Evolutionary conservation across 441 rosid species (phyloP).

Genomic region (Viola pubescens): DNA sequence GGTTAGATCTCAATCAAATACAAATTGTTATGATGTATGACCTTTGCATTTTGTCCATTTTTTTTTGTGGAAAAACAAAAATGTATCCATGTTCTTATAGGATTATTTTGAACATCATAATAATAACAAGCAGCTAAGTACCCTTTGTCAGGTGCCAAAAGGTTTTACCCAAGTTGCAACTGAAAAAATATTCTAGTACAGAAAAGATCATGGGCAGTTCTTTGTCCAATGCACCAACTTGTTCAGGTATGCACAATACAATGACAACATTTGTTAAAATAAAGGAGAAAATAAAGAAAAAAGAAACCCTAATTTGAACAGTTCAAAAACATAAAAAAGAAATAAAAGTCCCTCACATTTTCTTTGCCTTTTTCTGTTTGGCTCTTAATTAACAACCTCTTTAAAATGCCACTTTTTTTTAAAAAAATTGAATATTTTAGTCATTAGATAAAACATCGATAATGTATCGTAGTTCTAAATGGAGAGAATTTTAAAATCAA

Average conservation of each 20-base stretch:
- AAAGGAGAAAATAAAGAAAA: conserved; percentile 2
- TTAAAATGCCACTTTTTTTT: no score
- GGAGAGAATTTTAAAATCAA: background rate
- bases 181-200: background rate
- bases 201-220: conserved; percentile 2
- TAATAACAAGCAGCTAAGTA: no score
- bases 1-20: no score
- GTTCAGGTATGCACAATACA: conserved; percentile 1
- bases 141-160: background rate
- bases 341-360: conserved; percentile 13
- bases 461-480: no score
- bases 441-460: no score
- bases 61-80: no score
- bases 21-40: no score
- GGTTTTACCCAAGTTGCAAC: conserved; percentile 17
- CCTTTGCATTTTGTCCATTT: no score
- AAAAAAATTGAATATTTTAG: no score
- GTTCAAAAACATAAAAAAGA: background rate
- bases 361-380: conserved; percentile 18
- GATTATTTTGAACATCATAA: no score
- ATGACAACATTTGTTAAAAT: background rate
- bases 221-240: conserved; percentile 11
- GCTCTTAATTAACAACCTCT: no score
- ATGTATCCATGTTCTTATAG: no score
- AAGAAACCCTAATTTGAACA: background rate